Evolutionary conservation across 345 rosid genomes (phyloP).

Genomic region (Eutrema japonicum): DNA sequence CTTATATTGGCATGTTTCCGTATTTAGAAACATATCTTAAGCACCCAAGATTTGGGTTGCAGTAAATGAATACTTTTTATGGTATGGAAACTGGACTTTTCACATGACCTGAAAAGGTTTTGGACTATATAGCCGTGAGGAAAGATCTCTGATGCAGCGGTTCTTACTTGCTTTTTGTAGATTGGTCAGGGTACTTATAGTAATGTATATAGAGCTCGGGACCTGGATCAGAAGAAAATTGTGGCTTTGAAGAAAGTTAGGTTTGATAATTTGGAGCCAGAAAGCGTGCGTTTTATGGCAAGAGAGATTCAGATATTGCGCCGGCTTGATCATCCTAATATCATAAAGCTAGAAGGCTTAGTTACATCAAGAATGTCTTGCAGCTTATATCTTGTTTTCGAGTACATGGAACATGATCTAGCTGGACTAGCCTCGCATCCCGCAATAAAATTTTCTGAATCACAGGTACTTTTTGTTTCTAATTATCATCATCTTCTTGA

Average conservation of each 20-base stretch:
- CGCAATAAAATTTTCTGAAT: conserved; percentile 79
- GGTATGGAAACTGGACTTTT: conserved; percentile 11
- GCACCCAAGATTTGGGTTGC: not conserved
- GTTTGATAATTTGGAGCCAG: conserved; percentile 94
- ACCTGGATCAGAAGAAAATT: conserved; percentile 86
- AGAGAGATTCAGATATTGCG: conserved; percentile 95
- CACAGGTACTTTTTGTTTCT: conserved; percentile 62
- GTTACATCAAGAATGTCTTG: conserved; percentile 99
- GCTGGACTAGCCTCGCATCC: conserved; percentile 97
- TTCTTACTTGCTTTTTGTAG: conserved; percentile 51
- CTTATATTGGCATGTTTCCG: conserved; percentile 36
- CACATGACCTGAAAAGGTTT: not conserved
- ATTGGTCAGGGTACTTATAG: conserved; percentile 99
- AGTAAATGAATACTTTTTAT: conserved; percentile 21
- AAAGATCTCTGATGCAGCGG: conserved; percentile 7
- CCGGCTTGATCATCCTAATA: conserved; percentile 92
- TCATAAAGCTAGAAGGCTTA: conserved; percentile 92
- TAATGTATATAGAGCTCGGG: conserved; percentile 95
- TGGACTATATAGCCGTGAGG: not conserved
- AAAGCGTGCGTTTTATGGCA: conserved; percentile 97
- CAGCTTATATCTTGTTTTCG: conserved; percentile 97
- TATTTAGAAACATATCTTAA: conserved; percentile 23
- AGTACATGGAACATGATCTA: conserved; percentile 98
- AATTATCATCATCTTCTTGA: conserved; percentile 9
- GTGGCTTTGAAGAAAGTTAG: conserved; percentile 98